These are phyloP conservation scores for Teunomyces cretensis DNA, from an alignment of 805 yeast species.

Conservation along the genomic window DNA sequence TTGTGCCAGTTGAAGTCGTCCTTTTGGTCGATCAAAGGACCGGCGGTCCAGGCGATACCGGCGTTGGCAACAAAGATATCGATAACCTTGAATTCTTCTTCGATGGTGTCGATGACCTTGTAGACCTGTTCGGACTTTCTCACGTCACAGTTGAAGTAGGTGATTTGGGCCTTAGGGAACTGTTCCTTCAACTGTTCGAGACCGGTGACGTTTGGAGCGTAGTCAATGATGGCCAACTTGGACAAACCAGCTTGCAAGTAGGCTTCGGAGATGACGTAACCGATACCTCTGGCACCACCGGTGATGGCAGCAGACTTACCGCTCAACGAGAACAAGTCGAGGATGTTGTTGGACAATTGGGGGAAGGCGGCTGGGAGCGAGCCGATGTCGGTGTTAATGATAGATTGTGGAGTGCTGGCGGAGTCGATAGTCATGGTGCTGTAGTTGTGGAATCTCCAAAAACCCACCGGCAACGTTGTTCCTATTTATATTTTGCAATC, in stretches of 20 bases:
- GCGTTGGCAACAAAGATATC: constrained; percentile 49
- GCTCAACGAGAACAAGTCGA: constrained; percentile 29
- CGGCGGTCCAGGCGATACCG: constrained; percentile 49
- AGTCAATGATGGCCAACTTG: constrained; percentile 42
- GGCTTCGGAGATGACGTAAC: constrained; percentile 34
- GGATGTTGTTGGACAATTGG: constrained; percentile 22
- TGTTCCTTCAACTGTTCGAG: constrained; percentile 23
- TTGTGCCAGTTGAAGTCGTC: constrained; percentile 66
- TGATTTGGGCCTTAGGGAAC: constrained; percentile 33
- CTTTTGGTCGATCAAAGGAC: constrained; percentile 38
- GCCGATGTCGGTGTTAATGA: constrained; percentile 37
- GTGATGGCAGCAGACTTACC: constrained; percentile 36
- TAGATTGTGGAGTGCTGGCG: constrained; percentile 17
- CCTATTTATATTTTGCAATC: constrained; percentile 3
- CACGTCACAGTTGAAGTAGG: constrained; percentile 38
- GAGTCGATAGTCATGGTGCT: constrained; percentile 26
- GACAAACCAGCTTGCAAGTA: constrained; percentile 37
- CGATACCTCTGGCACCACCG: constrained; percentile 42
- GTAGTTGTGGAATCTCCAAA: not conserved
- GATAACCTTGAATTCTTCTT: constrained; percentile 32
- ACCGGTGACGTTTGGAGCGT: constrained; percentile 29
- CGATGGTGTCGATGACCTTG: constrained; percentile 29
- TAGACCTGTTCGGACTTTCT: constrained; percentile 39
- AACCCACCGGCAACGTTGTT: not conserved
- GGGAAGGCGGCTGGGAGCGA: constrained; percentile 39